Percentiles rank a stretch among this genome's conserved stretches.
Conservation (phyloP, 106 monocot genomes). For the Acorus gramineus region DNA sequence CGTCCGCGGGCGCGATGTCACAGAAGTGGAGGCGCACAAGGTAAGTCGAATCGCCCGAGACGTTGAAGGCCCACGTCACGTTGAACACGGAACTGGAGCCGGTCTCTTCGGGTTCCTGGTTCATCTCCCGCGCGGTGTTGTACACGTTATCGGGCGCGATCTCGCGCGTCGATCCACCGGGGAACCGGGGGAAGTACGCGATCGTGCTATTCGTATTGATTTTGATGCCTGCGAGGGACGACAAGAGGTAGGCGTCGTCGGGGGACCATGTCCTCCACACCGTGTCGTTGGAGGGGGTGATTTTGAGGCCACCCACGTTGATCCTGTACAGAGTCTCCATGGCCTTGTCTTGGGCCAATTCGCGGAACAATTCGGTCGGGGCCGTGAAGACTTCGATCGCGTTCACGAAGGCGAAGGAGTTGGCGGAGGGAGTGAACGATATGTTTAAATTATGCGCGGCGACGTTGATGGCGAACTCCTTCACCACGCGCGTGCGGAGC, state of each 20-base stretch:
- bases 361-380: conserved; percentile 24
- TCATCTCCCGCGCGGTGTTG: conserved; percentile 30
- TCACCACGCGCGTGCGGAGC: conserved; percentile 5
- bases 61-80: conserved; percentile 43
- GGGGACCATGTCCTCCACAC: conserved; percentile 54
- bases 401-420: conserved; percentile 37
- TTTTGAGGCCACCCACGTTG: conserved; percentile 37
- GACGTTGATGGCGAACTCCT: conserved; percentile 40
- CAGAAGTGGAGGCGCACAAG: conserved; percentile 61
- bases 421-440: conserved; percentile 23
- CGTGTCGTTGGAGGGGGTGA: conserved; percentile 41
- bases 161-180: background rate
- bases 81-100: conserved; percentile 27
- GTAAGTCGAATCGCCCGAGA: conserved; percentile 14
- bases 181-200: background rate
- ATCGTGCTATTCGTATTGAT: background rate
- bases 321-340: conserved; percentile 39
- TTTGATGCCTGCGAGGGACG: background rate
- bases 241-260: conserved; percentile 27
- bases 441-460: conserved; percentile 12
- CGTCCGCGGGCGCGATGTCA: conserved; percentile 16
- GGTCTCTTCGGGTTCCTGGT: background rate
- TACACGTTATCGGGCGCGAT: conserved; percentile 44
- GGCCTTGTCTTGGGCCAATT: conserved; percentile 5
- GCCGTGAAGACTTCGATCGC: conserved; percentile 52